phyloP scores from a whole-genome alignment of 352 stramenopile species.

The Globisporangium parvum region DNA sequence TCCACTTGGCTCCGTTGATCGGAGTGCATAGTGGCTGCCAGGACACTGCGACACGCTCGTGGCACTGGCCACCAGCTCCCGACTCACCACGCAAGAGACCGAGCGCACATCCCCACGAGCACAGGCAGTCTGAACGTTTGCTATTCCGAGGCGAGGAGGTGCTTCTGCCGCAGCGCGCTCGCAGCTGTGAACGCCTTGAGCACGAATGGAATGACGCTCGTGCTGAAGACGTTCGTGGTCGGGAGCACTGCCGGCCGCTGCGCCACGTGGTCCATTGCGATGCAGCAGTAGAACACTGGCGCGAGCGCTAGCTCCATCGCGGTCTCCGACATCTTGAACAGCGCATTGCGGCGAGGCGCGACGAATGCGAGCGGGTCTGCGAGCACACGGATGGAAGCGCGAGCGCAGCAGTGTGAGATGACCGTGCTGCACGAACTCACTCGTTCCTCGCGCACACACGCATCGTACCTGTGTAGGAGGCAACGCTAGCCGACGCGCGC shows the following conservation, averaged over 20 bases:
- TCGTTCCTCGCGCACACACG: too few relatives aligned
- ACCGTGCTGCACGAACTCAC: too few relatives aligned
- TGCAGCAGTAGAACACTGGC: conserved; percentile 40
- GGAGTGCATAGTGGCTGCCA: too few relatives aligned
- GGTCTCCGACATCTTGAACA: conserved; percentile 17
- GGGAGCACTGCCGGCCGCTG: conserved; percentile 14
- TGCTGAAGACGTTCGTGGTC: conserved; percentile 32
- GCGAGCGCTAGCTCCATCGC: conserved; percentile 27
- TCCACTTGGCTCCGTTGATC: too few relatives aligned
- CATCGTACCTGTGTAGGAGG: too few relatives aligned
- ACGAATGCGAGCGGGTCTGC: conserved; percentile 1
- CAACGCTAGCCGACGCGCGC: too few relatives aligned
- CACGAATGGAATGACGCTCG: conserved; percentile 36
- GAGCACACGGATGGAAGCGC: too few relatives aligned
- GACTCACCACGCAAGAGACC: too few relatives aligned
- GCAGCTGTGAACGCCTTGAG: conserved; percentile 24
- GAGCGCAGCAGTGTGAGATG: too few relatives aligned
- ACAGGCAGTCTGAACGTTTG: background rate
- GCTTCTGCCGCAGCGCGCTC: conserved; percentile 11
- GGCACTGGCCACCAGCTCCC: too few relatives aligned
- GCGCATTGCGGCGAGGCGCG: background rate
- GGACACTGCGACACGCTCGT: too few relatives aligned
- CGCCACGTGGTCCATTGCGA: conserved; percentile 22
- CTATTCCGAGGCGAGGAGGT: background rate
- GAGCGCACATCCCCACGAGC: too few relatives aligned